These are phyloP conservation scores for Hymenoscyphus repandus DNA, from an alignment of 2,329 filamentous ascomycete genomes.

Conservation along the genomic window DNA sequence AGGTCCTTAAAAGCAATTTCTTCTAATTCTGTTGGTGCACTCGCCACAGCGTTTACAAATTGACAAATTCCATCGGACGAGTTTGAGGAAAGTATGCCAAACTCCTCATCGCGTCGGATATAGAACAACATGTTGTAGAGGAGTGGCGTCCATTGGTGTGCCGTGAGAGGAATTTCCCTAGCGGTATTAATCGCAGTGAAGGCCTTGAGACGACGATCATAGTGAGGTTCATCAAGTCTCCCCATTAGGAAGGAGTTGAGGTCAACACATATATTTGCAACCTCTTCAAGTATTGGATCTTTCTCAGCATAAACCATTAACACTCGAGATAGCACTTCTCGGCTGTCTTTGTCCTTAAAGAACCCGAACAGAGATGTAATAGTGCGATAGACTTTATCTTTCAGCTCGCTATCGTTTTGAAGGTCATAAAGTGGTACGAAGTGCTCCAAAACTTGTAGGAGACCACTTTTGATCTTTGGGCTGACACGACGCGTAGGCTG, in stretches of 20 bases:
- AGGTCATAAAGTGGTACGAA: slow-evolving; percentile 66
- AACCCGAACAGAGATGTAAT: slow-evolving; percentile 82
- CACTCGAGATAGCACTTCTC: slow-evolving; percentile 68
- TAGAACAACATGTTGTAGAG: slow-evolving; percentile 87
- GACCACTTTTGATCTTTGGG: slow-evolving; percentile 73
- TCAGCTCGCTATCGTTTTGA: slow-evolving; percentile 51
- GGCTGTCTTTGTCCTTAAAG: slow-evolving; percentile 76
- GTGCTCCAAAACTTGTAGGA: slow-evolving; percentile 74
- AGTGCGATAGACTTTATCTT: slow-evolving; percentile 64
- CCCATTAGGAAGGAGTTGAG: slow-evolving; percentile 73
- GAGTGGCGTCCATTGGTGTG: slow-evolving; percentile 79
- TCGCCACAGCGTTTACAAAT: slow-evolving; percentile 62
- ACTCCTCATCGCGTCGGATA: slow-evolving; percentile 80
- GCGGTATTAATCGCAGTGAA: slow-evolving; percentile 67
- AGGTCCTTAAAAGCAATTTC: slow-evolving; percentile 50
- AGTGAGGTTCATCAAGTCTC: slow-evolving; percentile 81
- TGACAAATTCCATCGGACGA: slow-evolving; percentile 75
- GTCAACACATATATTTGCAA: slow-evolving; percentile 67
- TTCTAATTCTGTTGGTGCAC: slow-evolving; percentile 36
- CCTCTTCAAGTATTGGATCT: slow-evolving; percentile 53
- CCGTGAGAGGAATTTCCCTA: slow-evolving; percentile 53
- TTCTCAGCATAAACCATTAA: slow-evolving; percentile 64
- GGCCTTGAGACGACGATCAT: slow-evolving; percentile 71
- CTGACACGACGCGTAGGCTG: slow-evolving; percentile 81
- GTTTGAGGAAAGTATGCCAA: slow-evolving; percentile 74